Conservation (phyloP, 306 rosid genomes). For the Prunus mongolica region DNA sequence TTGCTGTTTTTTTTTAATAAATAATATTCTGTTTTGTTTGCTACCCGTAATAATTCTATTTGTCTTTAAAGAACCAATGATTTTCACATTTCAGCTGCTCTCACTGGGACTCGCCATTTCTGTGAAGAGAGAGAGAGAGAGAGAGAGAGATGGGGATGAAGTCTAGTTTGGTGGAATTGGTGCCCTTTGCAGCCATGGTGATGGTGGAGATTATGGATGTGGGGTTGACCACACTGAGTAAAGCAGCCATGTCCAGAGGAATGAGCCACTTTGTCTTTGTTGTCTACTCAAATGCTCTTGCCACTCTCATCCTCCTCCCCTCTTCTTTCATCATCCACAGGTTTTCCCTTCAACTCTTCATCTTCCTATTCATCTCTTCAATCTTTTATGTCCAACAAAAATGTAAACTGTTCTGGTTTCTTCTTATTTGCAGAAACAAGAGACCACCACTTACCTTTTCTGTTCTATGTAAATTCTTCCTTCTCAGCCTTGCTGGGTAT, state of each 20-base stretch:
- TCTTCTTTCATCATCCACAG: slow-evolving; percentile 32
- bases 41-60: background rate
- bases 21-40: too few species aligned
- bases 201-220: slow-evolving; percentile 31
- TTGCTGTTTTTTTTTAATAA: background rate
- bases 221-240: slow-evolving; percentile 33
- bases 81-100: background rate
- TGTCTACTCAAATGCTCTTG: slow-evolving; percentile 43
- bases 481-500: slow-evolving; percentile 46
- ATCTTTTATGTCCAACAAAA: background rate
- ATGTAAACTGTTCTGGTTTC: background rate
- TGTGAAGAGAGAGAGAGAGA: background rate
- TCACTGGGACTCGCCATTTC: background rate
- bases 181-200: slow-evolving; percentile 36
- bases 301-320: slow-evolving; percentile 34
- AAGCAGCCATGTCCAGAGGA: slow-evolving; percentile 44
- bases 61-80: too few species aligned
- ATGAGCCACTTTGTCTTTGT: slow-evolving; percentile 36
- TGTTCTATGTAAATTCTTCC: slow-evolving; percentile 41
- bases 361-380: background rate
- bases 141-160: slow-evolving; percentile 2
- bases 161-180: background rate
- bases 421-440: slow-evolving; percentile 27
- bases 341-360: background rate
- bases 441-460: slow-evolving; percentile 34